Conservation (phyloP, 805 yeast genomes). For the Danielia oregonensis region DNA sequence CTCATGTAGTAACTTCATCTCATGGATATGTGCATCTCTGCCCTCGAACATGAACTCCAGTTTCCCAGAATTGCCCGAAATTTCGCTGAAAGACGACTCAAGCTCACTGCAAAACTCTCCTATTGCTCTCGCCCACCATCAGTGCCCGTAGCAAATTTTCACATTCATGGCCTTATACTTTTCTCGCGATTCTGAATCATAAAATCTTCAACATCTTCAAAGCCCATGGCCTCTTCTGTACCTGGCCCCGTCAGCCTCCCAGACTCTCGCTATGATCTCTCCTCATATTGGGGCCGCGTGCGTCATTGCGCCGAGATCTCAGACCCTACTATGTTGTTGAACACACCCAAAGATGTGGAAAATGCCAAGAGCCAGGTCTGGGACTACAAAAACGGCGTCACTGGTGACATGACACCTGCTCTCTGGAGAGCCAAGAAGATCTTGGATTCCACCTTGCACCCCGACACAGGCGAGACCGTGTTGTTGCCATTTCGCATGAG, state of each 20-base stretch:
- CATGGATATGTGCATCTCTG: too few relatives aligned
- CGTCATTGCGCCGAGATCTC: conserved; percentile 90
- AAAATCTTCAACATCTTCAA: too few relatives aligned
- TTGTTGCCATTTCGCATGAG: conserved; percentile 96
- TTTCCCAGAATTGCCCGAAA: too few relatives aligned
- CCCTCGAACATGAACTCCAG: too few relatives aligned
- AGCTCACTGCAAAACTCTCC: too few relatives aligned
- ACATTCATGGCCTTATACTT: too few relatives aligned
- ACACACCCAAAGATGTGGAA: conserved; percentile 59
- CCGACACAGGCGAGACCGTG: conserved; percentile 94
- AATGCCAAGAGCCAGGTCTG: conserved; percentile 62
- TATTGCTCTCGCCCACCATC: too few relatives aligned
- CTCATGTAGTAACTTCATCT: too few relatives aligned
- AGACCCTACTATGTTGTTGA: conserved; percentile 86
- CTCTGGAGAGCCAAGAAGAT: conserved; percentile 86
- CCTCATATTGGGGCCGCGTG: conserved; percentile 91
- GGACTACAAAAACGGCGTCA: conserved; percentile 68
- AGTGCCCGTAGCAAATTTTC: too few relatives aligned
- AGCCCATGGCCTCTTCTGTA: conserved; percentile 83
- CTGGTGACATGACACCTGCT: conserved; percentile 65
- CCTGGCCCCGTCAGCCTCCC: conserved; percentile 82
- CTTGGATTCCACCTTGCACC: conserved; percentile 90
- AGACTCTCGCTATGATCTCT: conserved; percentile 70
- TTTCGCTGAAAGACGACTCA: too few relatives aligned
- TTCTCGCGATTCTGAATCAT: too few relatives aligned